Evolutionary conservation across 1,284 basidiomycete species (phyloP).

Genomic region (Ganoderma sinense): DNA sequence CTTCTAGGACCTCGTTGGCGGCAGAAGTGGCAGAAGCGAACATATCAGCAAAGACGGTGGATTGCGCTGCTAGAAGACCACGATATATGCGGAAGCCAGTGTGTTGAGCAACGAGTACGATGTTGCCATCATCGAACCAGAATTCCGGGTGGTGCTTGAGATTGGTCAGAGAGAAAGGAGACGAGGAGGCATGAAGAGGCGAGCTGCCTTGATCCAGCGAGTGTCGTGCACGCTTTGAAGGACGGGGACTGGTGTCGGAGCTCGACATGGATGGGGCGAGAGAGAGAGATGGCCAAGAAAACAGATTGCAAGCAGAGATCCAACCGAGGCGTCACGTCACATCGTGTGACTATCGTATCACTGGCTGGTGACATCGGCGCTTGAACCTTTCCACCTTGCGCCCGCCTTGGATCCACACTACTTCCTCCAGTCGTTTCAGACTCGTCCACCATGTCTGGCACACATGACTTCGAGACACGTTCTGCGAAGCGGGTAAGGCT

Average conservation of each 20-base stretch:
- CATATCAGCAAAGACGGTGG: slow-evolving; percentile 28
- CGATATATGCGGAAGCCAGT: slow-evolving; percentile 27
- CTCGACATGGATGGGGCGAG: not conserved
- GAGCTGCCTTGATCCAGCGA: not conserved
- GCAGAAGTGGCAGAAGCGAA: slow-evolving; percentile 25
- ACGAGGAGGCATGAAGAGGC: not conserved
- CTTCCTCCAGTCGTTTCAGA: too few species aligned
- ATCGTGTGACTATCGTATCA: too few species aligned
- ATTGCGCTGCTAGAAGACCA: slow-evolving; percentile 28
- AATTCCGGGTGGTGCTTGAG: slow-evolving; percentile 2
- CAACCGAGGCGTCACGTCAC: too few species aligned
- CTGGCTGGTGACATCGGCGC: too few species aligned
- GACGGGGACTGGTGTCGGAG: not conserved
- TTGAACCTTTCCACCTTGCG: too few species aligned
- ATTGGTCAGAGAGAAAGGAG: not conserved
- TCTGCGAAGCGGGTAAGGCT: not conserved
- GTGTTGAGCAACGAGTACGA: slow-evolving; percentile 27
- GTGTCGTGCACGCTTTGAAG: not conserved
- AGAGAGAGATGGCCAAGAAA: too few species aligned
- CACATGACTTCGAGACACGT: not conserved
- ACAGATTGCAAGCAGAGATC: too few species aligned
- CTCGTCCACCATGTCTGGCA: not conserved
- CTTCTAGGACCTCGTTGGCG: slow-evolving; percentile 12
- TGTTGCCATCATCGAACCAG: slow-evolving; percentile 30
- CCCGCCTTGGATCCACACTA: too few species aligned